Evolutionary conservation across 306 rosid genomes (phyloP), one percentile per base, ranked within the genome.

Genomic region (Lotus japonicus): DNA sequence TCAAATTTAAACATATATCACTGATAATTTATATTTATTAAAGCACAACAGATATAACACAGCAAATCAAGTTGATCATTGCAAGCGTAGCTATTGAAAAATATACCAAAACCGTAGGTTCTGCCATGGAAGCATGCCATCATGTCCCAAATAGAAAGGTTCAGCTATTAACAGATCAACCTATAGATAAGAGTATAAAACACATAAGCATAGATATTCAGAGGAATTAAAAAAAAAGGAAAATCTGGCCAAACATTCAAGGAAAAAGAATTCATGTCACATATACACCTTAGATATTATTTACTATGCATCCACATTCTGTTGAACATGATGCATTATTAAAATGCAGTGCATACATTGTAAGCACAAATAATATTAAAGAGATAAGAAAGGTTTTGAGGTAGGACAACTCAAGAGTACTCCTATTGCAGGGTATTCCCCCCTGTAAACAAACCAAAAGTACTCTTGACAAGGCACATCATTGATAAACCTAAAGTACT

Each of bases 41-140:
- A 72, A 51, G 28, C 60, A 79, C 15, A 66, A 35, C 55, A 39
- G 44, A 14, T 58, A 50, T 42, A n/a, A 57, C 54, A 41, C 13
- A 44, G 46, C 38, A 55, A 61, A 39, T 55, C 17, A 42, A 77
- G 39, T 57, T 49, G 70, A 77, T 43, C 61, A 64, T 23, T 19
- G 62, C 60, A 48, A 59, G 69, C 46, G 56, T 63, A 64, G 53
- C 19, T 33, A 58, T 2, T 17, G 51, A 60, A 39, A 77, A 77
- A 61, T 42, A 23, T 86, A 94, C 97, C 98, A 94, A 78, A 94
- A 86, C 46, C 94, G 85, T 66, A 92, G 86, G 82, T 88, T 88
- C 72, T 86, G 90, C 98, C 98, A 92, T 19, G 98, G 98, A 79
- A 94, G 97, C 84, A 77, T 78, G 73, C 80, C 75, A 49, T 94